These are phyloP conservation scores for Actinomortierella wolfii DNA, from an alignment of 371 early-diverging fungal species.

Conservation along the genomic window DNA sequence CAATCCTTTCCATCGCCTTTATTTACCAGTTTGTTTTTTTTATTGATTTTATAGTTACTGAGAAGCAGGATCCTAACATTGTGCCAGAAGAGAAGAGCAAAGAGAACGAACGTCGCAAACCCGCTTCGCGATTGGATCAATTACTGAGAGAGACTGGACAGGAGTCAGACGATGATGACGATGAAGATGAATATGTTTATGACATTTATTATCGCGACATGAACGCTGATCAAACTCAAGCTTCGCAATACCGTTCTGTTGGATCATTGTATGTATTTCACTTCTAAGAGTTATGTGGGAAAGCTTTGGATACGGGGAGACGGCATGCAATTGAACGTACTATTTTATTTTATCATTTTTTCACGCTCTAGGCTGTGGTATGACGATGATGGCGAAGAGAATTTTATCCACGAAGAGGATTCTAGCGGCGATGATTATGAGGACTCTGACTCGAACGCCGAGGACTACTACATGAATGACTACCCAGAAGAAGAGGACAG, in stretches of 20 bases:
- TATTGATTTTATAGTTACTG: slow-evolving; percentile 12
- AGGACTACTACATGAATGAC: slow-evolving; percentile 68
- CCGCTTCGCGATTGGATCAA: background rate
- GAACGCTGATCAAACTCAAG: slow-evolving; percentile 30
- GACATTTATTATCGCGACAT: slow-evolving; percentile 65
- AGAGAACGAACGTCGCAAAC: slow-evolving; percentile 2
- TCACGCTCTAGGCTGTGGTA: slow-evolving; percentile 63
- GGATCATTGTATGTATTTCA: slow-evolving; percentile 54
- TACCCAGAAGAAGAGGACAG: slow-evolving; percentile 62
- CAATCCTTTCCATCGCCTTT: no score
- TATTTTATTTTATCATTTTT: no score
- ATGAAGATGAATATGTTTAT: slow-evolving; percentile 62
- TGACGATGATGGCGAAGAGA: slow-evolving; percentile 49
- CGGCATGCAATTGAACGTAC: no score
- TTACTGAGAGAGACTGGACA: slow-evolving; percentile 12
- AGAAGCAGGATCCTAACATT: slow-evolving; percentile 19
- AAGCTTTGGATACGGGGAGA: no score
- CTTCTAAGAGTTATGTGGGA: no score
- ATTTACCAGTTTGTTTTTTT: background rate
- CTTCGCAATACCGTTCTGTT: slow-evolving; percentile 27
- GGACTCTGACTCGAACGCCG: slow-evolving; percentile 72
- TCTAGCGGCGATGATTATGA: slow-evolving; percentile 59
- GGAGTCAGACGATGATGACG: slow-evolving; percentile 43
- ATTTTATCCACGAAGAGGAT: slow-evolving; percentile 57
- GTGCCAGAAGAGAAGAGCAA: background rate